Conservation (phyloP, 768 basidiomycete genomes). For the Boletus edulis region DNA sequence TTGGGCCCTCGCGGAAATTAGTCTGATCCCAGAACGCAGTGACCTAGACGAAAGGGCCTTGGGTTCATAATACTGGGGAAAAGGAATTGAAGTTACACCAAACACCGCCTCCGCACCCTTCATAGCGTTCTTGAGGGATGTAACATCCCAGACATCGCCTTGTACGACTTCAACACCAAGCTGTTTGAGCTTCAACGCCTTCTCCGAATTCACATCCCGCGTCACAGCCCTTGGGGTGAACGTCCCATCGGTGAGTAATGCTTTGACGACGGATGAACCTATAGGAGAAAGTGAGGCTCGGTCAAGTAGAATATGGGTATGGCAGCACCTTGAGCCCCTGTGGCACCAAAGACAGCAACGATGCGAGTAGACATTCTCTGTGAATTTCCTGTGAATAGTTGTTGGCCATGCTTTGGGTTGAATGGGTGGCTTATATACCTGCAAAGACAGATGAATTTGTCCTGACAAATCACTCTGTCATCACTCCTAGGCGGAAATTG, state of each 20-base stretch:
- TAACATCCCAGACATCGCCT: constrained; percentile 23
- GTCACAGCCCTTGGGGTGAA: constrained; percentile 36
- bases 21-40: constrained; percentile 28
- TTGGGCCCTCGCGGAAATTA: constrained; percentile 11
- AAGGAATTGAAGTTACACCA: constrained; percentile 19
- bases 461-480: too few relatives aligned
- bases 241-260: constrained; percentile 33
- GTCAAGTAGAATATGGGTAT: neutral
- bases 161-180: constrained; percentile 24
- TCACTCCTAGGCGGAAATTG: too few relatives aligned
- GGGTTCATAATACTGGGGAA: neutral
- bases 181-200: constrained; percentile 20
- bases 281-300: neutral
- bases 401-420: too few relatives aligned
- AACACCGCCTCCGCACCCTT: constrained; percentile 33
- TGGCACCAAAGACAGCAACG: constrained; percentile 36
- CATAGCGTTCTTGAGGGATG: constrained; percentile 25
- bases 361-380: constrained; percentile 17
- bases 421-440: too few relatives aligned
- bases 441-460: too few relatives aligned
- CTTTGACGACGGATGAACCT: constrained; percentile 28
- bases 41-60: constrained; percentile 11
- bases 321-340: constrained; percentile 32
- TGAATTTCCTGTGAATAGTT: too few relatives aligned
- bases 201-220: constrained; percentile 27